A percentile compares a stretch with the other conserved stretches of the same genome.
These are phyloP conservation scores for Diaporthe sp. DNA, from an alignment of 2,329 filamentous ascomycete genomes.

Conservation along the genomic window DNA sequence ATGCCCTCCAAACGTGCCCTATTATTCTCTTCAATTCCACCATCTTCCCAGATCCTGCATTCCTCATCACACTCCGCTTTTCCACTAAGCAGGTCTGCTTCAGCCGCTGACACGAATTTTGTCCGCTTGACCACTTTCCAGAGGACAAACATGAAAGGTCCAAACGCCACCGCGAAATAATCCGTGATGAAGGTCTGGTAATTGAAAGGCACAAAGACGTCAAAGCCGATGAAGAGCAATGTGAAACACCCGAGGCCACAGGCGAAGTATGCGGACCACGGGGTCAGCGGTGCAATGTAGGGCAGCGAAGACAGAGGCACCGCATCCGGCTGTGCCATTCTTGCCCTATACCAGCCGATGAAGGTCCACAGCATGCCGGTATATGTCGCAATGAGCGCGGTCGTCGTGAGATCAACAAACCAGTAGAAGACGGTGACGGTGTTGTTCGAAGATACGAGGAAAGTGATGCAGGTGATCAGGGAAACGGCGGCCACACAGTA, in stretches of 20 bases:
- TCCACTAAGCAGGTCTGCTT: conserved; percentile 69
- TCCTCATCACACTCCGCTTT: conserved; percentile 71
- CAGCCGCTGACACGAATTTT: conserved; percentile 61
- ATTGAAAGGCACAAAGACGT: conserved; percentile 63
- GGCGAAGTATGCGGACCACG: conserved; percentile 44
- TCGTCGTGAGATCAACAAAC: conserved; percentile 50
- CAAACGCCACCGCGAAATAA: conserved; percentile 59
- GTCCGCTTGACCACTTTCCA: conserved; percentile 73
- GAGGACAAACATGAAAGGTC: conserved; percentile 64
- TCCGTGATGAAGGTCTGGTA: conserved; percentile 57
- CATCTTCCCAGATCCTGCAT: conserved; percentile 35
- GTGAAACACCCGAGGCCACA: conserved; percentile 48
- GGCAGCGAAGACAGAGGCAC: conserved; percentile 61
- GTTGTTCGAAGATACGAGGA: conserved; percentile 50
- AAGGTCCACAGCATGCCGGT: conserved; percentile 59
- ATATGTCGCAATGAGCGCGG: conserved; percentile 57
- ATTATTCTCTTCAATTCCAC: conserved; percentile 29
- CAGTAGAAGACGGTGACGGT: conserved; percentile 53
- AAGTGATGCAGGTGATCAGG: conserved; percentile 50
- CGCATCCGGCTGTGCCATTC: conserved; percentile 59
- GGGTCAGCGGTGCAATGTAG: conserved; percentile 64
- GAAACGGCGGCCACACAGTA: conserved; percentile 48
- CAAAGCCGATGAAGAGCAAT: conserved; percentile 67
- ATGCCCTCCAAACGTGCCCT: conserved; percentile 22
- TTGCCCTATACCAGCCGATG: conserved; percentile 63